A percentile compares a stretch with the other conserved stretches of the same genome.
These are phyloP conservation scores for Kwoniella botswanensis DNA, from an alignment of 768 basidiomycete species.

Conservation along the genomic window DNA sequence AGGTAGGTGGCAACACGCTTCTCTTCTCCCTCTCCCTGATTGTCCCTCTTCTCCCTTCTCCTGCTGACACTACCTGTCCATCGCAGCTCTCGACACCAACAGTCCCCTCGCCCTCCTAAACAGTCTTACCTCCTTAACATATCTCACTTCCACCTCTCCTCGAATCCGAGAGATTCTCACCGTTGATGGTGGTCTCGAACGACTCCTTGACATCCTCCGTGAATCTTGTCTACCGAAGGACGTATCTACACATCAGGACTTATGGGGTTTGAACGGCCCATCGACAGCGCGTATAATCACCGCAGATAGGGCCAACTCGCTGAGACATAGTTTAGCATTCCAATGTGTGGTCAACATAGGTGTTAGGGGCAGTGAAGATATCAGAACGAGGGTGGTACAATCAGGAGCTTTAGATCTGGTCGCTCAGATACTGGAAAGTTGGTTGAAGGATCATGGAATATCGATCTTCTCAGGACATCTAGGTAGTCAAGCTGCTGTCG, in stretches of 20 bases:
- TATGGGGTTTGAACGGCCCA: constrained; percentile 57
- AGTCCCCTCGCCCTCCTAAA: constrained; percentile 70
- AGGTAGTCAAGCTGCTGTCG: constrained; percentile 62
- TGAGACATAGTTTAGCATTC: constrained; percentile 78
- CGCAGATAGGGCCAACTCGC: constrained; percentile 50
- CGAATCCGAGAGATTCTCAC: constrained; percentile 98
- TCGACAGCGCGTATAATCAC: constrained; percentile 56
- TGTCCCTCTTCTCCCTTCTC: too few relatives aligned
- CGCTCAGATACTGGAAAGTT: constrained; percentile 89
- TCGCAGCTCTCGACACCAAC: constrained; percentile 58
- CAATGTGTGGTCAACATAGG: constrained; percentile 98
- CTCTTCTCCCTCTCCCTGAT: neutral
- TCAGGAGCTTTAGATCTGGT: constrained; percentile 93
- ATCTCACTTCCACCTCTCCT: constrained; percentile 95
- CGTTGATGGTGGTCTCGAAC: constrained; percentile 94
- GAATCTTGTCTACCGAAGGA: constrained; percentile 61
- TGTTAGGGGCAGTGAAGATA: constrained; percentile 89
- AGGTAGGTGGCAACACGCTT: constrained; percentile 64
- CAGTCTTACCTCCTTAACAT: constrained; percentile 92
- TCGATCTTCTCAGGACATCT: constrained; percentile 79
- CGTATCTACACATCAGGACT: constrained; percentile 39
- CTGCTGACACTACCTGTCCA: constrained; percentile 1
- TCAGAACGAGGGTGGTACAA: constrained; percentile 88
- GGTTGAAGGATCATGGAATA: constrained; percentile 86
- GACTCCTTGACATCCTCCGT: constrained; percentile 87